Evolutionary conservation across 2,329 filamentous ascomycete genomes (phyloP), one percentile per base, ranked within the genome.

Genomic region (Lasiodiplodia citricola): DNA sequence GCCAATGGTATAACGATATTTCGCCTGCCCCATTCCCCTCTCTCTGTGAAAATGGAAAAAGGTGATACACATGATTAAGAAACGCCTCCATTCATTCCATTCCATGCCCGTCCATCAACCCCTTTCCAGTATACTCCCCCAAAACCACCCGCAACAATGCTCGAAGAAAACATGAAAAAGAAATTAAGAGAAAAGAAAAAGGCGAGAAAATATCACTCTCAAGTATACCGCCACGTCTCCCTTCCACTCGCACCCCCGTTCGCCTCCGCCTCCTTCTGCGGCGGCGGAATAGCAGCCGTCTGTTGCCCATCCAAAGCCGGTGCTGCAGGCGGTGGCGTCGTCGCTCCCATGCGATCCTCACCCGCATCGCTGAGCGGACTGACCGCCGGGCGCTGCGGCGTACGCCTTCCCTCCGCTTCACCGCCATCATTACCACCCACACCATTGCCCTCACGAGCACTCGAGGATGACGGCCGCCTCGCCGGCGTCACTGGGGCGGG

Each of bases 381-480:
- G 8, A 66, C 64, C 2, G 62, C 65, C 5, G 67, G 70, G 2
- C 64, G 47, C 50, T 67, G 68, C 50, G 70, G 70, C n/a, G 64
- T 68, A 18, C 7, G 51, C 75, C 79, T 11, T 73, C 73, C 23
- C 73, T 78, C 3, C 75, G 6, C 41, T 5, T 76, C 35, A 73
- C 75, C 68, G 76, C 73, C 21, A 75, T 75, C 55, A 75, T 79
- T 60, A 28, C 28, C 31, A 35, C 31, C 75, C 71, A 2, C 38
- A 3, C 11, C 13, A 41, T 41, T 16, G 3, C 38, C 38, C n/a
- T 44, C 41, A 7, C 44, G 18, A 21, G 18, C 18, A n/a, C 18
- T 69, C 73, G 71, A 67, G 13, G 25, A 21, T 41, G 50, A 57
- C 25, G 37, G 16, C 18, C 28, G 57, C 47, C 57, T 35, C 2